Base-by-base conservation (phyloP, 306 rosid genomes). In the Oemleria cerasiformis region DNA sequence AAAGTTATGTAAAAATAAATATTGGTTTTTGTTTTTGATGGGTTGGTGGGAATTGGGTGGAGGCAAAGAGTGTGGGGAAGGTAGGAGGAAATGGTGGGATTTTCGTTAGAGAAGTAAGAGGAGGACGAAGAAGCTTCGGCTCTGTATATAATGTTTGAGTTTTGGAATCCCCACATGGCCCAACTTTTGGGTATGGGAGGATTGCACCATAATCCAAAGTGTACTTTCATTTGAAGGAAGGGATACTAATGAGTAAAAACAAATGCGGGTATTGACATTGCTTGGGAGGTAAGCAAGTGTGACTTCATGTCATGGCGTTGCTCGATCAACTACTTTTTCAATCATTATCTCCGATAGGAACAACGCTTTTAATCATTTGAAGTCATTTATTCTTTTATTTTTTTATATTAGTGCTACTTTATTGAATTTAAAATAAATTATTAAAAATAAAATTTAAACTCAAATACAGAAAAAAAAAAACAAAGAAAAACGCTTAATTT, bases 121-220 rank as follows among this genome's bases (percentile, higher is more conserved):
- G 58, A 59, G 4, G 50, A 56, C 5, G 61, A 55, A 53, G 61
- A 53, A 9, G 12, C 4, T 7, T 9, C 0, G 19, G 17, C 23
- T 49, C 61, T 55, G 1, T 11, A 0, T 20, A 20, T 56, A 11
- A 56, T 4, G n/a, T 58, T 13, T 0, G 63, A 58, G 14, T 0
- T 19, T 58, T 58, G 63, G 19, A 58, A 58, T 54, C 63, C 40
- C 19, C 42, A 58, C 41, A 30, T 5, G 21, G 14, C 39, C 61
- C 36, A 58, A 3, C 6, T 30, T 53, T 4, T 23, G 56, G 60
- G 49, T 40, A 20, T 34, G 4, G 38, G 76, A 71, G 23, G 44
- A 69, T 44, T 77, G 76, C 56, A 76, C 75, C 76, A 42, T 36
- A 72, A 72, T 75, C 78, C 54, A 55, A 50, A 25, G 41, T 30